Evolutionary conservation across 345 rosid species (phyloP), one percentile per base, ranked within the genome.

Genomic region (Brassica nigra): DNA sequence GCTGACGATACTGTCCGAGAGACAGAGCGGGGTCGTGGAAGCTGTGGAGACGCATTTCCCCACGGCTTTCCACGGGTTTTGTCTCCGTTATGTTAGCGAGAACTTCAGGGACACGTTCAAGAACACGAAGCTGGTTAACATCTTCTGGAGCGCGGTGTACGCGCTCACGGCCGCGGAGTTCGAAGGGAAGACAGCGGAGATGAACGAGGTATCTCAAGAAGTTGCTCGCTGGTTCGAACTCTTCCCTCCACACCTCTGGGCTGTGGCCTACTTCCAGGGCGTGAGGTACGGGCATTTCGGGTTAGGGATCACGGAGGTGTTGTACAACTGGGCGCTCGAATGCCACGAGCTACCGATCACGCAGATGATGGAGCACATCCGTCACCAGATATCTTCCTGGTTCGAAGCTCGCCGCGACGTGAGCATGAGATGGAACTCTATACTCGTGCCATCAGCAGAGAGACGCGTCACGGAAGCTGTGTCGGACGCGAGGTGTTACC

Each of bases 31-130:
- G 36, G 80, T 92, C 16, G 95, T 91, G 54, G 98, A 93, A 77
- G 99, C 99, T 0, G 98, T 95, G 30, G 97, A 89, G 82, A 90
- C 97, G n/a, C 98, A 93, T 86, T 95, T 95, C 83, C 97, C 99
- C 0, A 92, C 89, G 80, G 91, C 99, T 14, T 91, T 78, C 74
- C 99, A 95, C 39, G 97, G 99, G 39, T 91, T 95, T 84, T 95
- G 57, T 2, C 57, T 49, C 18, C 7, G 57, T 1, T 49, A 49
- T 2, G 57, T 49, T 0, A 49, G 57, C 0, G 57, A 49, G 57
- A 49, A 15, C 57, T 49, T 49, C 57, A 49, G 57, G 18, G 57
- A 49, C 57, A 49, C 57, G 18, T 49, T 49, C 2, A 49, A 49
- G 8, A 49, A 49, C 57, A 49, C 57, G 18, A 49, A 49, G 57